Evolutionary conservation across 2,329 filamentous ascomycete species (phyloP).

Genomic region (Alternaria novae-zelandiae): DNA sequence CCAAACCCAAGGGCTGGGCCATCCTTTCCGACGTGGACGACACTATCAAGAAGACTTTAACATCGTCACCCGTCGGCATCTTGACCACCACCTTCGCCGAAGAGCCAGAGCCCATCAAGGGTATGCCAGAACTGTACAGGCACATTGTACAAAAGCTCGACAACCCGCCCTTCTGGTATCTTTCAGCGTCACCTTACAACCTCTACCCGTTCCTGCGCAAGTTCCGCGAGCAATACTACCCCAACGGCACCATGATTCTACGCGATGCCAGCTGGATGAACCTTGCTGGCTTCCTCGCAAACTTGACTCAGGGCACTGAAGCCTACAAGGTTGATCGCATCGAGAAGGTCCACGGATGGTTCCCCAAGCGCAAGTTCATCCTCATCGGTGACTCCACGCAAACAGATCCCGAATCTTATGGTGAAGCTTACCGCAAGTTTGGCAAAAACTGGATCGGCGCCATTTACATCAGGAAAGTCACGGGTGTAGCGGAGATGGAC

Average conservation of each 20-base stretch:
- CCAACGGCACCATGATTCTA: constrained; percentile 79
- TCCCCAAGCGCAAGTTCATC: constrained; percentile 80
- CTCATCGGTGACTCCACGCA: constrained; percentile 92
- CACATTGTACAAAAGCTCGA: constrained; percentile 64
- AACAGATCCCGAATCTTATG: constrained; percentile 88
- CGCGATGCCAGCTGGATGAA: constrained; percentile 88
- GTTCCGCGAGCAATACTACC: constrained; percentile 76
- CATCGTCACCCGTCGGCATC: constrained; percentile 79
- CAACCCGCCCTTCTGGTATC: constrained; percentile 84
- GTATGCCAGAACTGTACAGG: constrained; percentile 85
- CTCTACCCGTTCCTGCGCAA: constrained; percentile 83
- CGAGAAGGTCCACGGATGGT: constrained; percentile 76
- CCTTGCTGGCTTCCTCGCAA: constrained; percentile 77
- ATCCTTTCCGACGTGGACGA: constrained; percentile 92
- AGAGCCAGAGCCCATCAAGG: constrained; percentile 70
- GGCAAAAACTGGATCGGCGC: constrained; percentile 78
- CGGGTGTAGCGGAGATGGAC: constrained; percentile 74
- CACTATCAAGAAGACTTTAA: constrained; percentile 91
- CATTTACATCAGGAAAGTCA: constrained; percentile 86
- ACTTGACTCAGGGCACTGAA: constrained; percentile 79
- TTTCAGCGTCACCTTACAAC: constrained; percentile 93
- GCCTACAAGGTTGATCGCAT: constrained; percentile 86
- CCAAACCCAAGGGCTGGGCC: constrained; percentile 79
- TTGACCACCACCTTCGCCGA: constrained; percentile 84
- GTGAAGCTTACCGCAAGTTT: constrained; percentile 72